Evolutionary conservation across 108 stramenopile genomes (phyloP).

Genomic region (Schizochytrium sp.): DNA sequence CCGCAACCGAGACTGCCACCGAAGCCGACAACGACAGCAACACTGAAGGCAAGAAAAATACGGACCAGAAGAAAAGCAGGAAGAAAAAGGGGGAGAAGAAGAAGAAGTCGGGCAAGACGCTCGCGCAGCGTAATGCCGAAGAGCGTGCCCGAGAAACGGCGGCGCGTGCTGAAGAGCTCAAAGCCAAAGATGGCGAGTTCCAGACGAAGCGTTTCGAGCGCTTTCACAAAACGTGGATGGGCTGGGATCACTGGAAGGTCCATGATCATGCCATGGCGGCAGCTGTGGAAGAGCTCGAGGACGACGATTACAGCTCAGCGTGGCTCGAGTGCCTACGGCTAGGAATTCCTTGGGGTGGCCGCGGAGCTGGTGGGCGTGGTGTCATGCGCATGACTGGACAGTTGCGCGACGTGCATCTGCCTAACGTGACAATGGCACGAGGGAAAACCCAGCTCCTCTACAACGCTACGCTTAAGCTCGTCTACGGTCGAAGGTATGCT

Average conservation of each 20-base stretch:
- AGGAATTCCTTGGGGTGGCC: constrained; percentile 5
- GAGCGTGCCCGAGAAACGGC: background rate
- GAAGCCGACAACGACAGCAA: background rate
- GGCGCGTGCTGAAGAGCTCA: background rate
- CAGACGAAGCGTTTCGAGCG: constrained; percentile 6
- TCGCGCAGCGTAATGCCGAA: background rate
- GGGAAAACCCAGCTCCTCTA: constrained; percentile 50
- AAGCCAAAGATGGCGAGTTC: background rate
- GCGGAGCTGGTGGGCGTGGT: background rate
- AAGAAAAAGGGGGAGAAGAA: background rate
- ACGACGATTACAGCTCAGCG: background rate
- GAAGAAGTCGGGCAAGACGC: background rate
- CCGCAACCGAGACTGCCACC: background rate
- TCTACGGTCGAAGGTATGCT: constrained; percentile 64
- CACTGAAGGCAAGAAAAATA: background rate
- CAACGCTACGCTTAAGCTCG: constrained; percentile 58
- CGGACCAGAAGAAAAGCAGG: background rate
- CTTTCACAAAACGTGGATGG: constrained; percentile 18
- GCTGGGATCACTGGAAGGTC: background rate
- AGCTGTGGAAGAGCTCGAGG: background rate
- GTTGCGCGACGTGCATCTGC: background rate
- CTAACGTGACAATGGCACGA: background rate
- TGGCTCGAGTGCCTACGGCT: constrained; percentile 12
- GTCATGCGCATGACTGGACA: constrained; percentile 3
- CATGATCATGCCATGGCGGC: background rate